phyloP scores from a whole-genome alignment of 495 filamentous ascomycete species.

The Penicillium crystallinum region DNA sequence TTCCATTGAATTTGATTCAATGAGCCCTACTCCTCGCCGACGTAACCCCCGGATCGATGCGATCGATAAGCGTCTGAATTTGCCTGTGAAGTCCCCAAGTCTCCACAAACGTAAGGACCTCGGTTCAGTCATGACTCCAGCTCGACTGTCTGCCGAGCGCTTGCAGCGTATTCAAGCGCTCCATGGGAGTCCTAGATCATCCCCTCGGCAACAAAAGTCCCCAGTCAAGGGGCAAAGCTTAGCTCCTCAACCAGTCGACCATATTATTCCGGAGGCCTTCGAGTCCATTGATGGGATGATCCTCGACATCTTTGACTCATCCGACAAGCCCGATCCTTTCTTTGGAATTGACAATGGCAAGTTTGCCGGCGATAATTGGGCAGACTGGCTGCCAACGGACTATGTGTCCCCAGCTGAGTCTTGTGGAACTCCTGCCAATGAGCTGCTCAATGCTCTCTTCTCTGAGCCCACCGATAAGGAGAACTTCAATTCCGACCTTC shows the following conservation, averaged over 20 bases:
- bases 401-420: constrained; percentile 33
- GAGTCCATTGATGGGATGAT: constrained; percentile 36
- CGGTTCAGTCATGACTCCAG: constrained; percentile 20
- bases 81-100: constrained; percentile 35
- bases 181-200: constrained; percentile 17
- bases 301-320: constrained; percentile 37
- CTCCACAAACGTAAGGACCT: constrained; percentile 24
- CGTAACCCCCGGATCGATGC: constrained; percentile 37
- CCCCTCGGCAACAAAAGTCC: constrained; percentile 21
- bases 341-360: constrained; percentile 23
- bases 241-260: constrained; percentile 16
- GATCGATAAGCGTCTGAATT: constrained; percentile 44
- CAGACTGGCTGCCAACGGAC: constrained; percentile 37
- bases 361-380: constrained; percentile 28
- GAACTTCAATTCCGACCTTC: constrained; percentile 22
- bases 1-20: constrained; percentile 39
- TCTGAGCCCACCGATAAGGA: constrained; percentile 35
- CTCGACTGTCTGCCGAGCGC: constrained; percentile 32
- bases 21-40: constrained; percentile 58
- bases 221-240: constrained; percentile 20
- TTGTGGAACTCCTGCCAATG: constrained; percentile 24
- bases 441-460: constrained; percentile 38
- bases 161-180: constrained; percentile 35
- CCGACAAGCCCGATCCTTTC: constrained; percentile 18
- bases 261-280: constrained; percentile 23